Percentiles rank a stretch among this genome's conserved stretches.
Evolutionary conservation across 495 filamentous ascomycete genomes (phyloP).

Genomic region (Podospora comata): DNA sequence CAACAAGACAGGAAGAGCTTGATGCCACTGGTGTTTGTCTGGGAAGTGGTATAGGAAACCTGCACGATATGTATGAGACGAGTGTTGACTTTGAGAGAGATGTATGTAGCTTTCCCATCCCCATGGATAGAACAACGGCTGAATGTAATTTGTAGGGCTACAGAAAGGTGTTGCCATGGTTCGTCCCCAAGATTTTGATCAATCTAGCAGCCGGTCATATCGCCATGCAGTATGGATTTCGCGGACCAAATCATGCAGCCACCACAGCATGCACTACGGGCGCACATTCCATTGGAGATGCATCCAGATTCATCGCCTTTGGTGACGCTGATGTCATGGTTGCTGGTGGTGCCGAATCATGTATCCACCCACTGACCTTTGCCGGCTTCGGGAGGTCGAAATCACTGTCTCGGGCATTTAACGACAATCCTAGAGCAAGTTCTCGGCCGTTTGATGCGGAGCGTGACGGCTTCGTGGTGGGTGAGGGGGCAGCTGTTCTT

Average conservation of each 20-base stretch:
- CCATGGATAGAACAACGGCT: not conserved
- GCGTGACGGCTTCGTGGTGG: conserved; percentile 83
- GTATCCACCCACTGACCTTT: conserved; percentile 90
- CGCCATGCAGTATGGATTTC: conserved; percentile 85
- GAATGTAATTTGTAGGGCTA: conserved; percentile 59
- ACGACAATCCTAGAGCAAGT: conserved; percentile 65
- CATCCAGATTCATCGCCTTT: conserved; percentile 81
- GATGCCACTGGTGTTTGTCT: conserved; percentile 84
- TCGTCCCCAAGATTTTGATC: conserved; percentile 88
- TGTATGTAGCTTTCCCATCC: conserved; percentile 44
- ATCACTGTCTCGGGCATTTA: conserved; percentile 77
- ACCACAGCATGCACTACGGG: conserved; percentile 96
- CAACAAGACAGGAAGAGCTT: conserved; percentile 55
- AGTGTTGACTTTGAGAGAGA: conserved; percentile 71
- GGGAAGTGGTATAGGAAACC: conserved; percentile 93
- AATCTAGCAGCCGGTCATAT: conserved; percentile 94
- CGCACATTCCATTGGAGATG: conserved; percentile 90
- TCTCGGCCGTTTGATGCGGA: conserved; percentile 86
- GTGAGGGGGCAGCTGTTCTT: conserved; percentile 85
- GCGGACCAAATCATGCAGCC: conserved; percentile 86
- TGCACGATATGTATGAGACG: conserved; percentile 83
- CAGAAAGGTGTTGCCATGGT: conserved; percentile 86
- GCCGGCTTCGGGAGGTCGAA: conserved; percentile 86
- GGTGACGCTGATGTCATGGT: conserved; percentile 94
- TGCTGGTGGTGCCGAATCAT: conserved; percentile 89